Evolutionary conservation across 305 asterid species (phyloP), one percentile per base, ranked within the genome.

Genomic region (Petunia hybrid): DNA sequence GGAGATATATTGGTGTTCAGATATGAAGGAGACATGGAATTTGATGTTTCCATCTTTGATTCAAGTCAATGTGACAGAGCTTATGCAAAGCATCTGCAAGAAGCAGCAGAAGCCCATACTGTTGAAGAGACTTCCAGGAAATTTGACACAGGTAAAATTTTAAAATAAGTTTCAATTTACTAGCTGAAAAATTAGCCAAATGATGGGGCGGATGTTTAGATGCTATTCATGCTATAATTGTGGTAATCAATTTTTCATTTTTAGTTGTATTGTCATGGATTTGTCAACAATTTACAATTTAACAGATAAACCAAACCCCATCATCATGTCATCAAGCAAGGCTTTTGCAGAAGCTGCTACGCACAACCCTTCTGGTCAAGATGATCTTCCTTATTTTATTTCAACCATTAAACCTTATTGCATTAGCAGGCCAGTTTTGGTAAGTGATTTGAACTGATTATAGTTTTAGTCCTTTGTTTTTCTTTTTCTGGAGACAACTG

Each of bases 11-110:
- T 80, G 46, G 64, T 76, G 2, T 83, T 80, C 12, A 66, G 41
- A 41, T 81, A 83, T 46, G 79, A 83, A 76, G 84, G 84, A 56
- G 4, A 39, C 31, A 75, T 56, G 83, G 67, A 80, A 53, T 80
- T 83, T 66, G 55, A 75, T 1, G 84, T 61, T 3, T 7, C 9
- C 68, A 22, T 83, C 40, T 83, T 66, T 42, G 79, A 80, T n/a
- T 70, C 79, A 2, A 83, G 81, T 76, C 78, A 65, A 2, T 83
- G 84, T 1, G 62, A 67, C 0, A 53, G 57, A 67, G 61, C 53
- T 22, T 61, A 48, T 8, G 9, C 73, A 63, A 56, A 68, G 76
- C 43, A 16, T 68, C 6, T 68, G 40, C 57, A 16, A 16, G 40
- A 68, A 43, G 55, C 40, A 67, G 51, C 6, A 68, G 57, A 6